Conservation (phyloP, 306 rosid genomes). For the Prunus davidiana region DNA sequence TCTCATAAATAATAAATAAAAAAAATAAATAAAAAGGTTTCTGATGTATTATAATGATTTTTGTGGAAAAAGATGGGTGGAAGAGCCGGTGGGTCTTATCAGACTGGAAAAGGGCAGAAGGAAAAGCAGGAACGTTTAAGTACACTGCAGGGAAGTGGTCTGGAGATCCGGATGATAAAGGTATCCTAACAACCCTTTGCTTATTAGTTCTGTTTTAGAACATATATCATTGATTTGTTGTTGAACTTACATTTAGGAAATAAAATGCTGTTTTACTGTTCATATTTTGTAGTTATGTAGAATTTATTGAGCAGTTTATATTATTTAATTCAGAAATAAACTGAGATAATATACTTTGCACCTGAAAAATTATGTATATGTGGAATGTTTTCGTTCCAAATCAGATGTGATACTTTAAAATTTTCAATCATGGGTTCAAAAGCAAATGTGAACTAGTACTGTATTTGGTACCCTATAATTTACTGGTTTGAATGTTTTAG, state of each 20-base stretch:
- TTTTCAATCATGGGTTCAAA: not conserved
- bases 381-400: not conserved
- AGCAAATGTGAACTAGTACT: not conserved
- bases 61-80: constrained; percentile 55
- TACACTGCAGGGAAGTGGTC: constrained; percentile 77
- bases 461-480: not conserved
- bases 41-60: not conserved
- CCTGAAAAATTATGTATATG: not conserved
- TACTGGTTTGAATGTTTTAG: not conserved
- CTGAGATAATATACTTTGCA: not conserved
- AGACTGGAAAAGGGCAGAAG: constrained; percentile 82
- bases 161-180: constrained; percentile 76
- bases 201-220: not conserved
- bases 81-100: constrained; percentile 79
- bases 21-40: not conserved
- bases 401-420: not conserved
- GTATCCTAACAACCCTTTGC: constrained; percentile 23
- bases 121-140: constrained; percentile 74
- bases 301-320: not conserved
- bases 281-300: not conserved
- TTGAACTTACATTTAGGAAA: not conserved
- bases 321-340: not conserved
- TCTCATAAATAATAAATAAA: no score
- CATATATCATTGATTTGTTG: not conserved
- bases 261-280: not conserved